Base-by-base conservation (phyloP, 2,329 filamentous ascomycete genomes). In the Fusarium begoniae region DNA sequence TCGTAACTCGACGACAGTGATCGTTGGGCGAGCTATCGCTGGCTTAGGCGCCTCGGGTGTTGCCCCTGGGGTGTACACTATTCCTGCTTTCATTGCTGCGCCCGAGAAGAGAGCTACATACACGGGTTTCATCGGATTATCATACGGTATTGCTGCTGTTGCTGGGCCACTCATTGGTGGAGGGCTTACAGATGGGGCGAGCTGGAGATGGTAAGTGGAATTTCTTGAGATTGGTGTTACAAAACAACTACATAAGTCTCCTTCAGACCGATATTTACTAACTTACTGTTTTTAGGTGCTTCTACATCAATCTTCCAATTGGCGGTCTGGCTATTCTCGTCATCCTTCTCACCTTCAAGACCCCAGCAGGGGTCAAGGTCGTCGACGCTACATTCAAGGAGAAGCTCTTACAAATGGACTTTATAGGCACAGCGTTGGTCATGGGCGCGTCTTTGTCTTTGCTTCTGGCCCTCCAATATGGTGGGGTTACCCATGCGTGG, bases 21-120 rank as follows among this genome's bases (percentile, higher is more conserved):
- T 89, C 59, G 84, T 85, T 74, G 87, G 87, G 61, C 85, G 87
- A 47, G 86, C 87, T 60, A 85, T 87, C 24, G 82, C 84, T n/a
- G 83, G 83, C 50, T 79, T 87, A 20, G 81, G 83, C 5, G 84
- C 85, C 6, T 84, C 88, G 82, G 88, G 85, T 10, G 75, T 89
- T n/a, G 83, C 82, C 47, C 82, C 81, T 2, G 87, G 87, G 1
- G 82, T 82, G 4, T 85, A 87, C 77, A 87, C 83, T 24, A 87
- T 88, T 73, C 85, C 87, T 72, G 86, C 41, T 18, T 58, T 47
- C 8, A 32, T 47, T 10, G 41, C 30, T 1, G 40, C 20, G 1
- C 55, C 55, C 1, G 38, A 45, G 10, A 58, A 58, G 13, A 47
- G 55, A 37, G 40, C 41, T 30, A 41, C 51, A 41, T 41, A 41